Evolutionary conservation across 192 early-diverging fungal genomes (phyloP).

Genomic region (Backusella liffmaniae): DNA sequence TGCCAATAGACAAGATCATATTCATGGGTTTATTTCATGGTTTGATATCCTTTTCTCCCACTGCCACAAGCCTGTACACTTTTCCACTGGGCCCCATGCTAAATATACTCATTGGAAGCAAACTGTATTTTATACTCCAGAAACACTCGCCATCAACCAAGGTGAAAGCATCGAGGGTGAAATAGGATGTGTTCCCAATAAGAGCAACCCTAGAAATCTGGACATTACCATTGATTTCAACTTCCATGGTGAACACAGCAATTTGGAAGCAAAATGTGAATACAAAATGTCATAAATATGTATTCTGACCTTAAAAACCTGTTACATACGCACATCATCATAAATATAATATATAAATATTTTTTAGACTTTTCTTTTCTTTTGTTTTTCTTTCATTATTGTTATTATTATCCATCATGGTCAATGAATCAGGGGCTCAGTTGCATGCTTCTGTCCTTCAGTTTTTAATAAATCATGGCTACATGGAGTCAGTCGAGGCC

Average conservation of each 20-base stretch:
- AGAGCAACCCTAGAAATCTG: constrained; percentile 88
- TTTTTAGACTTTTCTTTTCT: neutral
- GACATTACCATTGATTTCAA: constrained; percentile 82
- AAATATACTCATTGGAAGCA: constrained; percentile 99
- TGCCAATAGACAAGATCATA: constrained; percentile 77
- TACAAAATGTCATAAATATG: constrained; percentile 31
- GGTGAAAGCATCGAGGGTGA: constrained; percentile 67
- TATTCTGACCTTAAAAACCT: neutral
- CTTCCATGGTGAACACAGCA: constrained; percentile 51
- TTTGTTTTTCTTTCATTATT: too few relatives aligned
- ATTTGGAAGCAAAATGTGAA: constrained; percentile 24
- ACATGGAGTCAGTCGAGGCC: constrained; percentile 39
- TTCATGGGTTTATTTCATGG: constrained; percentile 93
- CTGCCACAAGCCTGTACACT: constrained; percentile 81
- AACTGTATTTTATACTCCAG: constrained; percentile 92
- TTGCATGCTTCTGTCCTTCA: constrained; percentile 28
- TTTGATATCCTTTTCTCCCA: constrained; percentile 96
- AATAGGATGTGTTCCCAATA: constrained; percentile 62
- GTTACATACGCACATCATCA: too few relatives aligned
- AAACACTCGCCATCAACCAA: constrained; percentile 68
- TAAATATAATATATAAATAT: too few relatives aligned
- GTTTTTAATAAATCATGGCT: constrained; percentile 44
- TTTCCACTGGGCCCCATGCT: constrained; percentile 80
- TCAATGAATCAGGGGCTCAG: neutral
- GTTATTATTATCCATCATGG: neutral